Percentiles rank a stretch among this genome's conserved stretches.
Conservation (phyloP, 1,284 basidiomycete genomes). For the Fomes fomentarius region DNA sequence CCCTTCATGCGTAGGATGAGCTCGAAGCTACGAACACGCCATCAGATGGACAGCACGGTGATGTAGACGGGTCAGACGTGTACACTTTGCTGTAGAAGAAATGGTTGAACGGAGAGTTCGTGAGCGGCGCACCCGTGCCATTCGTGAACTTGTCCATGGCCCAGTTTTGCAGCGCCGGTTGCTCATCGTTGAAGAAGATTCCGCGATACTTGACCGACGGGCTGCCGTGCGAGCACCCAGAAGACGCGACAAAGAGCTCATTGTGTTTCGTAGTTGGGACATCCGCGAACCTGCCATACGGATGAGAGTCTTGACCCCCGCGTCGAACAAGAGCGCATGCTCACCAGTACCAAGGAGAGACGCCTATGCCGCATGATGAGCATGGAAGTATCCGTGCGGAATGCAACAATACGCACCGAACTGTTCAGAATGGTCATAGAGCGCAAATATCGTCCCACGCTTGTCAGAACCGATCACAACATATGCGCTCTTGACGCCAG, state of each 20-base stretch:
- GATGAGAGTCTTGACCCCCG: not conserved
- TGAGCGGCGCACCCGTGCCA: constrained; percentile 53
- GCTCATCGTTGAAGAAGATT: constrained; percentile 55
- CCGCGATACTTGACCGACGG: constrained; percentile 76
- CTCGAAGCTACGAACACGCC: constrained; percentile 51
- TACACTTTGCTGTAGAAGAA: constrained; percentile 67
- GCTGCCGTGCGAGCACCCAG: constrained; percentile 63
- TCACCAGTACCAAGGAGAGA: constrained; percentile 69
- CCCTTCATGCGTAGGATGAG: constrained; percentile 68
- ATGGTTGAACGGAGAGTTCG: constrained; percentile 62
- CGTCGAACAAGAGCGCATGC: constrained; percentile 15
- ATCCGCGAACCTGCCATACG: constrained; percentile 63
- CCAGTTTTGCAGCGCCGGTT: constrained; percentile 49
- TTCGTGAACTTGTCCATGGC: constrained; percentile 70
- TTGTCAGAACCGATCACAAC: constrained; percentile 71
- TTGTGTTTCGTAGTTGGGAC: constrained; percentile 57
- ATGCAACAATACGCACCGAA: constrained; percentile 48
- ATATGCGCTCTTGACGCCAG: constrained; percentile 61
- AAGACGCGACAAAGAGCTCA: constrained; percentile 50
- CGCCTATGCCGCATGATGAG: constrained; percentile 39
- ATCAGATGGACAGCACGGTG: not conserved
- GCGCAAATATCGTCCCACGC: constrained; percentile 65
- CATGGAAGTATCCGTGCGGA: not conserved
- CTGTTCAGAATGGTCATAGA: constrained; percentile 76
- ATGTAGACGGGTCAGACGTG: constrained; percentile 21